These are phyloP conservation scores for Curvularia sp. DNA, from an alignment of 2,329 filamentous ascomycete species.

Conservation along the genomic window DNA sequence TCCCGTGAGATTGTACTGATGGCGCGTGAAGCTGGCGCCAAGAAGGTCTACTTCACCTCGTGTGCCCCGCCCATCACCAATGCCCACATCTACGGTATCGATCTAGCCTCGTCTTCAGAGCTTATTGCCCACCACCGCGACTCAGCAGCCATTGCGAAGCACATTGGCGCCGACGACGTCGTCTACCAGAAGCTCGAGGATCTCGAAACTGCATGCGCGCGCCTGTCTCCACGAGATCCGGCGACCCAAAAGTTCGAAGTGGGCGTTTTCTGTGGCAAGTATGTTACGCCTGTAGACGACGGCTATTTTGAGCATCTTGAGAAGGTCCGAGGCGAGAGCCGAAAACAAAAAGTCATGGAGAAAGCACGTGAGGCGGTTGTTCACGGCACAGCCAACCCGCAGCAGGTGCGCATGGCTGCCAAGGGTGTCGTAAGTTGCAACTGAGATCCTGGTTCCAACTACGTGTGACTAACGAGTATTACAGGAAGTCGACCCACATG, in stretches of 20 bases:
- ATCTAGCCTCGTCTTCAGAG: slow-evolving; percentile 74
- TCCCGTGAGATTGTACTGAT: slow-evolving; percentile 80
- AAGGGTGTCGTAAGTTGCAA: slow-evolving; percentile 60
- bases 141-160: slow-evolving; percentile 66
- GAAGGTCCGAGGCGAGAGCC: slow-evolving; percentile 72
- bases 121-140: slow-evolving; percentile 74
- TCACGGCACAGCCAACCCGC: slow-evolving; percentile 66
- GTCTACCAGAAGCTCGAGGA: slow-evolving; percentile 80
- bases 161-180: slow-evolving; percentile 77
- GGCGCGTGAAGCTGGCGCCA: slow-evolving; percentile 83
- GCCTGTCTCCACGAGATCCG: slow-evolving; percentile 67
- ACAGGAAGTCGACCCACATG: slow-evolving; percentile 60
- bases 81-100: slow-evolving; percentile 65
- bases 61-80: slow-evolving; percentile 84
- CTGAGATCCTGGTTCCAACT: neutral
- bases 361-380: slow-evolving; percentile 69
- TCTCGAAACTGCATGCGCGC: slow-evolving; percentile 78
- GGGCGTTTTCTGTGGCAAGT: slow-evolving; percentile 89
- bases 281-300: slow-evolving; percentile 79
- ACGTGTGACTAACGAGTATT: slow-evolving; percentile 17
- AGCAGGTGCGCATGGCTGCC: slow-evolving; percentile 68
- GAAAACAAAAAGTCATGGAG: slow-evolving; percentile 71
- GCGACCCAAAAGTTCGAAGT: slow-evolving; percentile 77
- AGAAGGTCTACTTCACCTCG: slow-evolving; percentile 81
- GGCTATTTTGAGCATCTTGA: slow-evolving; percentile 85